These are phyloP conservation scores for Phytophthora syringae DNA, from an alignment of 352 stramenopile genomes.

Conservation along the genomic window DNA sequence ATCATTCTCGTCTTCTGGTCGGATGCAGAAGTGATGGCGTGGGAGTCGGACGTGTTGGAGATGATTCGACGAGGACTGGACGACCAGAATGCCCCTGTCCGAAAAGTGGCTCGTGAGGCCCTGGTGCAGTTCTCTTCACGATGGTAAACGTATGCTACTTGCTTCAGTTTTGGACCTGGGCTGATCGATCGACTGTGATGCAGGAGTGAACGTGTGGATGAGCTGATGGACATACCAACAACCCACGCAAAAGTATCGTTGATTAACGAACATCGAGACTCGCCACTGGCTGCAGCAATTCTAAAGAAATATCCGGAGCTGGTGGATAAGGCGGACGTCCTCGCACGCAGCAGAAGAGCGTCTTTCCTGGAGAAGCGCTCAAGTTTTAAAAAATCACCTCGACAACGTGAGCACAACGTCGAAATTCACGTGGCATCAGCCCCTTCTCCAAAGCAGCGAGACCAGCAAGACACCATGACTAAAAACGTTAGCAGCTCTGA, in stretches of 20 bases:
- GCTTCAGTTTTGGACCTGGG: not conserved
- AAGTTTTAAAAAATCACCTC: conserved; percentile 35
- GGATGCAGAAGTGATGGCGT: conserved; percentile 50
- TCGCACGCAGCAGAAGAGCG: conserved; percentile 16
- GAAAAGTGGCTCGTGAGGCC: conserved; percentile 51
- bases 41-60: conserved; percentile 57
- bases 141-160: conserved; percentile 42
- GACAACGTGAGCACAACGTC: conserved; percentile 27
- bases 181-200: conserved; percentile 1
- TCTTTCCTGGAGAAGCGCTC: conserved; percentile 27
- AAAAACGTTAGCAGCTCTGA: not conserved
- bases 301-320: conserved; percentile 47
- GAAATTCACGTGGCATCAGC: conserved; percentile 43
- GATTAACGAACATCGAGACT: conserved; percentile 55
- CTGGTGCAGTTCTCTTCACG: conserved; percentile 50
- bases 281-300: conserved; percentile 51
- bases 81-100: conserved; percentile 49
- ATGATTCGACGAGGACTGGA: conserved; percentile 55
- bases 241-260: conserved; percentile 44
- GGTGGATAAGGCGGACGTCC: conserved; percentile 26
- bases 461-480: conserved; percentile 1
- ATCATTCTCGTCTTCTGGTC: conserved; percentile 64
- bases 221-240: conserved; percentile 55
- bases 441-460: conserved; percentile 25
- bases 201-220: conserved; percentile 59